Percentiles rank a stretch among this genome's conserved stretches.
phyloP scores from a whole-genome alignment of 768 basidiomycete genomes.

The Plicaturopsis crispa region DNA sequence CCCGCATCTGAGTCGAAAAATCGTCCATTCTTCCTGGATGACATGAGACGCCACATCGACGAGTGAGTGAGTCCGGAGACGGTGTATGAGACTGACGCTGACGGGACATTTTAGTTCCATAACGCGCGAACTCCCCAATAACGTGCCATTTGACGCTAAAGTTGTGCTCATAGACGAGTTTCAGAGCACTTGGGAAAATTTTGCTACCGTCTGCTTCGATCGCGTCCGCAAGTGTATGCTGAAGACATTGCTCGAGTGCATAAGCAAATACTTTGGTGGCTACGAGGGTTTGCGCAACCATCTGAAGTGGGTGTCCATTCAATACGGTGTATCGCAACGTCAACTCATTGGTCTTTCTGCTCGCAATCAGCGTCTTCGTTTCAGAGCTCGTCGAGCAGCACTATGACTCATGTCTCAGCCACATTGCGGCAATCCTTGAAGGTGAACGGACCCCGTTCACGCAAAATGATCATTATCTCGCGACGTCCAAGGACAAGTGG shows the following conservation, averaged over 20 bases:
- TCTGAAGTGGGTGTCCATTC: conserved; percentile 23
- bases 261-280: conserved; percentile 29
- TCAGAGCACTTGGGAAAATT: conserved; percentile 22
- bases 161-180: conserved; percentile 22
- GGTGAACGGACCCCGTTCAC: conserved; percentile 33
- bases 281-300: conserved; percentile 26
- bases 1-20: conserved; percentile 8
- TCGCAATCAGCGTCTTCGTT: conserved; percentile 13
- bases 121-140: conserved; percentile 29
- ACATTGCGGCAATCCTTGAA: conserved; percentile 21
- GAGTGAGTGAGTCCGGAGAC: no score
- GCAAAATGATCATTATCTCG: conserved; percentile 33
- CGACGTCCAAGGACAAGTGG: conserved; percentile 24
- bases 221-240: conserved; percentile 19
- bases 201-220: conserved; percentile 16
- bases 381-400: conserved; percentile 16
- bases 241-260: conserved; percentile 19
- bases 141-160: conserved; percentile 30
- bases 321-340: no score
- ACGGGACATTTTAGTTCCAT: conserved; percentile 24
- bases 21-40: conserved; percentile 19
- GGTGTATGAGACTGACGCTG: no score
- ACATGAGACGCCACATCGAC: conserved; percentile 24
- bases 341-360: not conserved
- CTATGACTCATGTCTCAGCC: conserved; percentile 9